Evolutionary conservation across 208 protist species (phyloP).

Genomic region (Trypanosoma brucei): DNA sequence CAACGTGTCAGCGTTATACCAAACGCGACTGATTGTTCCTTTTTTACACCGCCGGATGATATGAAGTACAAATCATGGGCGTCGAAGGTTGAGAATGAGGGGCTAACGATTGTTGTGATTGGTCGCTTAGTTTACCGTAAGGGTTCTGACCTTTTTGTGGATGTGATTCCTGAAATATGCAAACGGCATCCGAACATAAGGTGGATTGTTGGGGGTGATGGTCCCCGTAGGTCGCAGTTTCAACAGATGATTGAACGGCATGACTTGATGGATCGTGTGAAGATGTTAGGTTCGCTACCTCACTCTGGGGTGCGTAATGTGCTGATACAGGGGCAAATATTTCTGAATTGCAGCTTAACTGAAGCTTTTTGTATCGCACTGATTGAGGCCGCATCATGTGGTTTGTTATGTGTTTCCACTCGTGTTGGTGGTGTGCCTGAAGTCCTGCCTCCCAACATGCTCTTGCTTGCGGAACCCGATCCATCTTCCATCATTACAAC

Average conservation of each 20-base stretch:
- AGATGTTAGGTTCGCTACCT: conserved; percentile 93
- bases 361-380: conserved; percentile 99
- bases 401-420: conserved; percentile 94
- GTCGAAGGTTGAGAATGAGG: conserved; percentile 75
- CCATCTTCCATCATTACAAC: conserved; percentile 65
- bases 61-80: conserved; percentile 91
- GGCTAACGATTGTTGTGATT: conserved; percentile 94
- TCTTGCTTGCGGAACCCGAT: conserved; percentile 90
- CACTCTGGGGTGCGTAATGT: conserved; percentile 90
- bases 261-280: conserved; percentile 94
- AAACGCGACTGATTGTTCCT: conserved; percentile 95
- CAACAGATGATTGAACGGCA: conserved; percentile 97
- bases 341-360: conserved; percentile 97
- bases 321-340: conserved; percentile 96
- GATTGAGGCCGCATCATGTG: conserved; percentile 95
- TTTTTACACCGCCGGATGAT: conserved; percentile 83
- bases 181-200: conserved; percentile 85
- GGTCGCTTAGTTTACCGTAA: conserved; percentile 97
- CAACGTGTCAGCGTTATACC: conserved; percentile 95
- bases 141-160: conserved; percentile 94
- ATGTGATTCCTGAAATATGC: conserved; percentile 96
- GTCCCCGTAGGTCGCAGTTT: conserved; percentile 92
- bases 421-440: conserved; percentile 97
- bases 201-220: conserved; percentile 97
- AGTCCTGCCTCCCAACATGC: conserved; percentile 94